Conservation (phyloP, 495 filamentous ascomycete genomes). For the Penicillium lagena region DNA sequence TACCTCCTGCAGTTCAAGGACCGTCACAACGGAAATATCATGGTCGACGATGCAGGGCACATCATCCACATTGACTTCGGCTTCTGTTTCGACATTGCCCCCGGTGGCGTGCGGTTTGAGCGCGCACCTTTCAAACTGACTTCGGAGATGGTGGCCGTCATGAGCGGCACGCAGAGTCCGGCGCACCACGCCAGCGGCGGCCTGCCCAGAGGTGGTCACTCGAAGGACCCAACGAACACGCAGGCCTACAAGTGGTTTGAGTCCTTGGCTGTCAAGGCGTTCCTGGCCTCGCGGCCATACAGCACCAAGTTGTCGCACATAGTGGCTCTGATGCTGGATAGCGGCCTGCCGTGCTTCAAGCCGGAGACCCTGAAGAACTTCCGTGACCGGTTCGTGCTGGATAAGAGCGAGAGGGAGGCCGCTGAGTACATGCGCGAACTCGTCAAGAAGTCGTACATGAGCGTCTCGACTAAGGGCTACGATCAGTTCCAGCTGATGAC, state of each 20-base stretch:
- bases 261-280: constrained; percentile 91
- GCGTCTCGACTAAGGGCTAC: constrained; percentile 85
- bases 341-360: constrained; percentile 96
- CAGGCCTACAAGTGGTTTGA: constrained; percentile 95
- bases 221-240: constrained; percentile 53
- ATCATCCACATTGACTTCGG: constrained; percentile 99
- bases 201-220: constrained; percentile 24
- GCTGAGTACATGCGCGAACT: constrained; percentile 89
- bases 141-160: constrained; percentile 94
- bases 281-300: constrained; percentile 84
- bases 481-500: constrained; percentile 96
- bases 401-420: constrained; percentile 89
- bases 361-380: constrained; percentile 91
- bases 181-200: constrained; percentile 21
- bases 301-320: constrained; percentile 80
- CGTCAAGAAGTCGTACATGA: constrained; percentile 80
- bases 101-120: constrained; percentile 93
- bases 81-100: constrained; percentile 98
- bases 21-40: constrained; percentile 98
- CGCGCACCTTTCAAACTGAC: constrained; percentile 98
- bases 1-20: constrained; percentile 99
- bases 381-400: constrained; percentile 85
- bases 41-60: constrained; percentile 95
- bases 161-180: constrained; percentile 67
- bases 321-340: constrained; percentile 92